Conservation (phyloP, 768 basidiomycete species). For the Steccherinum ochraceum region DNA sequence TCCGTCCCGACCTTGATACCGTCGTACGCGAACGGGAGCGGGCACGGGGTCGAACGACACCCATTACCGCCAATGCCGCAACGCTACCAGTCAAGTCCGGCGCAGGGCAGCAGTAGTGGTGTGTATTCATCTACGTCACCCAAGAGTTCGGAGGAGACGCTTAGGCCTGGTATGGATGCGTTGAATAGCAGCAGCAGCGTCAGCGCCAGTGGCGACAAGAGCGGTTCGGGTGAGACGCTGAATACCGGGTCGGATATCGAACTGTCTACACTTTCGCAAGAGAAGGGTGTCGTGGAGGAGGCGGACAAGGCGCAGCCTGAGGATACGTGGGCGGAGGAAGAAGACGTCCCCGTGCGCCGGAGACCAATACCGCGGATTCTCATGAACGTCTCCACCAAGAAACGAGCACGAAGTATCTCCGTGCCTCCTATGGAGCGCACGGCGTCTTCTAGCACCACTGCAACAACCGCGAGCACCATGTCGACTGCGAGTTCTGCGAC, state of each 20-base stretch:
- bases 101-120: too few species aligned
- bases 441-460: background rate
- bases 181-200: background rate
- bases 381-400: background rate
- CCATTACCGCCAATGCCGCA: background rate
- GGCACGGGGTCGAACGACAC: background rate
- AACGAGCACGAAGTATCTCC: background rate
- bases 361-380: background rate
- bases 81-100: slow-evolving; percentile 1
- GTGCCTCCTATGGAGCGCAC: background rate
- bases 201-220: background rate
- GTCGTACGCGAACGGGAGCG: background rate
- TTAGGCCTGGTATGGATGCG: slow-evolving; percentile 6
- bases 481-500: background rate
- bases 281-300: background rate
- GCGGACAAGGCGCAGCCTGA: background rate
- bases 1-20: background rate
- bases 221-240: background rate
- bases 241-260: background rate
- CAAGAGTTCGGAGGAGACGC: slow-evolving; percentile 12
- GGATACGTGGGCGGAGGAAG: background rate
- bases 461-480: background rate
- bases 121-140: slow-evolving; percentile 2
- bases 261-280: background rate
- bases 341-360: background rate